These are phyloP conservation scores for Rhytidiadelphus loreus DNA, from an alignment of 225 moss, liverwort and hornwort species.

Conservation along the genomic window DNA sequence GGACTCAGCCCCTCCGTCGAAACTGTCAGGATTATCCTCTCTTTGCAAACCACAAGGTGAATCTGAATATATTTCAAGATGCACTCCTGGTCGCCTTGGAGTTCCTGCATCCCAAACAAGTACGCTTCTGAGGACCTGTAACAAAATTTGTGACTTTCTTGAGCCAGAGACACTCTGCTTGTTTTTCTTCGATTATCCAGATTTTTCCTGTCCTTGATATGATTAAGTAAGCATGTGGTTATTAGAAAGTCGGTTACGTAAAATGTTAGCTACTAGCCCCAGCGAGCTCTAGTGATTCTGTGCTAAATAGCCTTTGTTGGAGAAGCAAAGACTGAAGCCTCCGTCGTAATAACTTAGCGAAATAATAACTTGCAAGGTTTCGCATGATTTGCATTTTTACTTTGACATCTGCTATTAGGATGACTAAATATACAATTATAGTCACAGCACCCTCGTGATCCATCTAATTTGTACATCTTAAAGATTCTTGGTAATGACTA, in stretches of 20 bases:
- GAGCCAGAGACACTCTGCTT: not conserved
- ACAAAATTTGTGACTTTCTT: not conserved
- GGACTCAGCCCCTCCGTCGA: not conserved
- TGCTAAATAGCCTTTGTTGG: not conserved
- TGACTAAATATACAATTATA: not conserved
- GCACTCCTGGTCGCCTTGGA: not conserved
- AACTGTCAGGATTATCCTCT: not conserved
- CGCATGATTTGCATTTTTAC: not conserved
- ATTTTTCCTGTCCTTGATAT: not conserved
- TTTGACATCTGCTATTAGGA: not conserved
- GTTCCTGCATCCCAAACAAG: not conserved
- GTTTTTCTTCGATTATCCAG: not conserved
- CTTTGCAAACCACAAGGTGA: not conserved
- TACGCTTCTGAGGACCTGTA: not conserved
- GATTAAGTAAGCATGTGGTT: not conserved
- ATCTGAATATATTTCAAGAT: not conserved
- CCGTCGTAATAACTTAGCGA: not conserved
- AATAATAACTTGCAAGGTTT: not conserved
- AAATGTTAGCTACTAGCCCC: not conserved
- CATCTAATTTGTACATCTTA: not conserved
- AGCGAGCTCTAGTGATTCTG: not conserved
- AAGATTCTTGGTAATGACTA: not conserved
- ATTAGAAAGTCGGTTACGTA: not conserved
- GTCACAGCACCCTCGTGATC: not conserved
- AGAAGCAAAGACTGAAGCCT: not conserved